Evolutionary conservation across 345 rosid species (phyloP).

Genomic region (Turnera subulata): DNA sequence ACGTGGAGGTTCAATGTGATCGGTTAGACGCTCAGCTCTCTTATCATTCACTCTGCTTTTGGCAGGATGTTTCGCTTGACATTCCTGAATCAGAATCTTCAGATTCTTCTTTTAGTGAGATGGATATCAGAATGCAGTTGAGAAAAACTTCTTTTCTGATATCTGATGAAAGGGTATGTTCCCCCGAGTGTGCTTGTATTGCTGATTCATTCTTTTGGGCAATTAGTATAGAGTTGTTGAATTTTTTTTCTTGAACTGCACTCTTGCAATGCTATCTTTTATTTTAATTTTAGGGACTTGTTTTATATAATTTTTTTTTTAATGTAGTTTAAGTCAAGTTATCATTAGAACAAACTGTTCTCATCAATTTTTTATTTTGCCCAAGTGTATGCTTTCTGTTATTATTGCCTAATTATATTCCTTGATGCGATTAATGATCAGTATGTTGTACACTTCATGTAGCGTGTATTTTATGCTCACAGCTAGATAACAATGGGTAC

Average conservation of each 20-base stretch:
- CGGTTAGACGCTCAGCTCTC: slow-evolving; percentile 59
- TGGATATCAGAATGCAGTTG: slow-evolving; percentile 44
- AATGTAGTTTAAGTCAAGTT: too few species aligned
- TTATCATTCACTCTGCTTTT: slow-evolving; percentile 64
- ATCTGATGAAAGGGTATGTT: slow-evolving; percentile 85
- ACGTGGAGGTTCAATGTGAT: slow-evolving; percentile 46
- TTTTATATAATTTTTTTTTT: too few species aligned
- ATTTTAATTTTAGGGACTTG: too few species aligned
- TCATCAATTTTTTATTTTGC: too few species aligned
- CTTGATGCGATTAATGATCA: too few species aligned
- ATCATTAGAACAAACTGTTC: too few species aligned
- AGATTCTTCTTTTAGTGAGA: slow-evolving; percentile 32
- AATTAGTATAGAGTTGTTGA: slow-evolving; percentile 8
- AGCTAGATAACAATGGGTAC: too few species aligned
- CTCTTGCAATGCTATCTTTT: neutral
- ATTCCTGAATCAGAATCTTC: slow-evolving; percentile 50
- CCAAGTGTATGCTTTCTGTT: too few species aligned
- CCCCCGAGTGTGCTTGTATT: slow-evolving; percentile 1
- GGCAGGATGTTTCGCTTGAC: slow-evolving; percentile 48
- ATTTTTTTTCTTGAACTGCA: slow-evolving; percentile 1
- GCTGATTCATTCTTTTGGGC: neutral
- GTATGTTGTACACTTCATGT: too few species aligned
- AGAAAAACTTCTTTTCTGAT: slow-evolving; percentile 63
- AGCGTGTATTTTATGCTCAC: too few species aligned
- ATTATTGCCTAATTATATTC: too few species aligned